phyloP scores from a whole-genome alignment of 192 early-diverging fungal genomes.

The Mortierella claussenii region DNA sequence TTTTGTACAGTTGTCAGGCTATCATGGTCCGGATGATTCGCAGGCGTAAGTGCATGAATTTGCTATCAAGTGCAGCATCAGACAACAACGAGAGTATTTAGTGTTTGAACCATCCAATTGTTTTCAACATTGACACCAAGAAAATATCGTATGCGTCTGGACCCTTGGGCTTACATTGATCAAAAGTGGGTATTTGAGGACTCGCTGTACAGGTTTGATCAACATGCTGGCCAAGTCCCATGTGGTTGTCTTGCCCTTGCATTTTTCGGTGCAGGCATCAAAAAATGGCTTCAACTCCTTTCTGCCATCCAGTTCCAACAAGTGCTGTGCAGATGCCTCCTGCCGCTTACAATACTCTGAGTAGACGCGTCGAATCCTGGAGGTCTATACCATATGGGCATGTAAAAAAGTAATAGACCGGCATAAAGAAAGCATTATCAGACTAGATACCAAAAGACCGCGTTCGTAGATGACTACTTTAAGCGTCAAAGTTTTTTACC shows the following conservation, averaged over 20 bases:
- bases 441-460: too few relatives aligned
- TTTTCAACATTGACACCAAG: too few relatives aligned
- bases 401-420: not conserved
- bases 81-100: conserved; percentile 8
- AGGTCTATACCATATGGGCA: conserved; percentile 25
- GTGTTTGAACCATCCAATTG: too few relatives aligned
- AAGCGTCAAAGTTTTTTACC: too few relatives aligned
- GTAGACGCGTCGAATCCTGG: conserved; percentile 63
- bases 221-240: conserved; percentile 94
- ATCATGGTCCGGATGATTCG: conserved; percentile 67
- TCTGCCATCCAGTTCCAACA: conserved; percentile 69
- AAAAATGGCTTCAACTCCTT: conserved; percentile 39
- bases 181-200: conserved; percentile 96
- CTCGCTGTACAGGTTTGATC: conserved; percentile 96
- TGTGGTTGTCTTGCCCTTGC: conserved; percentile 79
- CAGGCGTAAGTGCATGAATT: conserved; percentile 66
- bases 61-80: conserved; percentile 32
- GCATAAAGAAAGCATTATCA: conserved; percentile 1
- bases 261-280: conserved; percentile 69
- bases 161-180: conserved; percentile 64
- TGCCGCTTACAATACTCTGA: conserved; percentile 83
- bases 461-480: too few relatives aligned
- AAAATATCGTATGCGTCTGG: too few relatives aligned
- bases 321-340: conserved; percentile 68
- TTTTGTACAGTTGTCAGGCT: conserved; percentile 57